phyloP scores from a whole-genome alignment of 2,329 filamentous ascomycete species.

The Fusarium begoniae region DNA sequence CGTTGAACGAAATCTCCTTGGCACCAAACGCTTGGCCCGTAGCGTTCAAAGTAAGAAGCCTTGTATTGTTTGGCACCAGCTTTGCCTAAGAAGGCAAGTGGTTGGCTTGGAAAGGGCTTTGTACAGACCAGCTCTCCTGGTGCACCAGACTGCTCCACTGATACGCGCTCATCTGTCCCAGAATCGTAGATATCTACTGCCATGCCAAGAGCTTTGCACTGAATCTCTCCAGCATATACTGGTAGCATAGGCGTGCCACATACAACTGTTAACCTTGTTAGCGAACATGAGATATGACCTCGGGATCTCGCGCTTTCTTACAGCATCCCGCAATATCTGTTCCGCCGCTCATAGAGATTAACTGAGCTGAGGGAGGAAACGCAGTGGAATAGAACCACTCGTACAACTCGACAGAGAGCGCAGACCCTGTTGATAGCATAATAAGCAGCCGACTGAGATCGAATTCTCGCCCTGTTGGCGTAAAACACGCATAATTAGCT shows the following conservation, averaged over 20 bases:
- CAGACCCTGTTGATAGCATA: not conserved
- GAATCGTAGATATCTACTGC: slow-evolving; percentile 14
- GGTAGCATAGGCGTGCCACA: slow-evolving; percentile 6
- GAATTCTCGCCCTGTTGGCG: no score
- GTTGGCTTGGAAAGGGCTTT: not conserved
- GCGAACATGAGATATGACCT: not conserved
- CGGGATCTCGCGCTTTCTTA: no score
- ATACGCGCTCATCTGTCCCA: not conserved
- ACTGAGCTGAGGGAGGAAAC: not conserved
- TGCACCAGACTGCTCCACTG: not conserved
- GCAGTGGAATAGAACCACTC: not conserved
- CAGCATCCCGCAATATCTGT: not conserved
- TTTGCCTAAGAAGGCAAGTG: not conserved
- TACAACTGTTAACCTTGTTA: not conserved
- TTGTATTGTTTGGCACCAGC: not conserved
- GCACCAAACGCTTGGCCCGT: not conserved
- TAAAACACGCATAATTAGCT: no score
- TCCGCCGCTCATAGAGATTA: not conserved
- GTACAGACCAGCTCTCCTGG: not conserved
- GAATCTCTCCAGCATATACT: slow-evolving; percentile 13
- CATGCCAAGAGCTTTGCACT: slow-evolving; percentile 22
- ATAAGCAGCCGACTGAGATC: not conserved
- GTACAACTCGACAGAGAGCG: not conserved
- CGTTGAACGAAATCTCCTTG: not conserved
- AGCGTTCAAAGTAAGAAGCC: not conserved